Evolutionary conservation across 768 basidiomycete species (phyloP), one percentile per base, ranked within the genome.

Genomic region (Mycena kentingensis): DNA sequence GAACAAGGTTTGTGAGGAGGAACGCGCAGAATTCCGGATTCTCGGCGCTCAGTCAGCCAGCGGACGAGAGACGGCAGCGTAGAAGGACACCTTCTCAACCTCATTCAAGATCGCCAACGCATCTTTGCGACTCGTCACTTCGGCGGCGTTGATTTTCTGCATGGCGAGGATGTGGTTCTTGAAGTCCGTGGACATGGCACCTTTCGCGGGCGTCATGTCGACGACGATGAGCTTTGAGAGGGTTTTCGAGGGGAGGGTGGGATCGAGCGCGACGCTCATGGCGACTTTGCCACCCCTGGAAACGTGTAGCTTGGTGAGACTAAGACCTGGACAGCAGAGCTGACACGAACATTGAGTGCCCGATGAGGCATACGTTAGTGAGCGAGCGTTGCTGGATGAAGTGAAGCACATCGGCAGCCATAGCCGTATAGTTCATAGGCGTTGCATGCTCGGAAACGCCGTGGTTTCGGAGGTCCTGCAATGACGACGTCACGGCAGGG

Each of bases 231-330:
- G 79, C 35, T 81, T 69, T 12, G 77, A 70, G 5, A 89, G 67
- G 3, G 77, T 61, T 21, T 71, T 63, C 4, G 65, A 31, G 0
- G 77, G 75, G 1, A 77, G 71, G 6, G 73, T 66, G 5, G 77
- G 67, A 50, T 70, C 58, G 16, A 84, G 75, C 1, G 88, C 88
- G 16, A 86, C 70, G 1, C 84, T 63, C 87, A 90, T 89, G 0
- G 87, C 87, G 3, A 81, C 84, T 65, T 92, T 94, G 18, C 90
- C 93, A 44, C 93, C 93, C 90, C 90, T 92, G n/a, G n/a, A n/a
- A n/a, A n/a, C n/a, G n/a, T n/a, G n/a, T 56, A 35, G 22, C 8
- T 42, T 60, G 7, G 29, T 4, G 4, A 18, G 3, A n/a, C 43
- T 52, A 31, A 63, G 41, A 32, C 42, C 26, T 7, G 43, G 27